Base-by-base conservation (phyloP, 305 asterid species). In the Salvia sclarea region DNA sequence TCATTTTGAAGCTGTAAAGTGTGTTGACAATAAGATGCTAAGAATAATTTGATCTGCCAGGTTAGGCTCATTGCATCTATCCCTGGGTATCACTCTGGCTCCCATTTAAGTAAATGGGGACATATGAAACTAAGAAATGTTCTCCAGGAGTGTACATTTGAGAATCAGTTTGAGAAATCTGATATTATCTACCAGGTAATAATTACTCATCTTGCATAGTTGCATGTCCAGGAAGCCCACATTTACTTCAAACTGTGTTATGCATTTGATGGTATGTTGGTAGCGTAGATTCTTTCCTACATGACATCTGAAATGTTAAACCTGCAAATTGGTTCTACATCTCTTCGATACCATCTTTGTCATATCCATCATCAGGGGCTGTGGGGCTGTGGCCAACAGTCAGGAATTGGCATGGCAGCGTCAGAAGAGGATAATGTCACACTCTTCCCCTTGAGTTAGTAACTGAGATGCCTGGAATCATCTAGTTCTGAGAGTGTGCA, bases 41-140 rank as follows among this genome's bases (percentile, higher is more conserved):
- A 63, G 20, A 50, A 43, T 57, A 8, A 45, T 38, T 75, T 67
- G 10, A 33, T 65, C n/a, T 68, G 73, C 58, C 89, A 94, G 98
- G 98, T 94, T 64, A 89, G 97, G 85, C 90, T 94, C 65, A 82
- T 94, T 73, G 97, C 95, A 57, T 94, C 98, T 25, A 96, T 91
- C 41, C 98, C 98, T 25, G 98, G 98, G 72, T 94, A 94, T 80
- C 96, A 91, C 81, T 70, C 91, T 44, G 97, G 97, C 65, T 50
- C 93, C 70, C 86, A 79, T 77, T 78, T 91, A 60, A 88, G 71
- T 74, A 94, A 89, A 81, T 94, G 98, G 98, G 98, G 98, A 68
- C 98, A 94, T 73, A 94, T 94, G 97, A 94, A 94, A 87, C 73
- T 94, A 68, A 90, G 95, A 47, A 81, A 93, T 68, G 66, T 91